Evolutionary conservation across 2,329 filamentous ascomycete species (phyloP), one percentile per base, ranked within the genome.

Genomic region (Gnomoniopsis sp.): DNA sequence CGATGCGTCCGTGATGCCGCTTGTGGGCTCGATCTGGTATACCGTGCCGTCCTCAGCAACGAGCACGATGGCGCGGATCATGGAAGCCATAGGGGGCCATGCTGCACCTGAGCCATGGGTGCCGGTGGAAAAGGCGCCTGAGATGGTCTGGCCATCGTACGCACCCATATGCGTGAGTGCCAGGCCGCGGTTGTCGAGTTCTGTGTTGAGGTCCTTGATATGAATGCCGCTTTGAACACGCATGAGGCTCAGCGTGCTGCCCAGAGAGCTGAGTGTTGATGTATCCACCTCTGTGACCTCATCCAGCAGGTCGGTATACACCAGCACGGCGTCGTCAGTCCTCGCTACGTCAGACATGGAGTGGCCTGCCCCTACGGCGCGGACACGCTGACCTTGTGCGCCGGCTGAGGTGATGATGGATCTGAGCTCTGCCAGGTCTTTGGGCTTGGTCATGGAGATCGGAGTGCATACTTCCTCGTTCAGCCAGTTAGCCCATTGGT

Each of bases 301-400:
- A 3, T 55, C 60, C 7, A 68, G 58, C 1, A 61, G 56, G 6
- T 57, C 50, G 26, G 66, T 58, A 48, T 64, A 58, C 2, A 68
- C 43, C 11, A 68, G 59, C 7, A 68, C 38, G 10, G 64, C 66
- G 26, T 63, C 48, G 19, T 65, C 59, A 1, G 65, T 56, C 44
- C 51, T 33, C 1, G 66, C 64, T 30, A 68, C 63, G 49, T 68
- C 62, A 1, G 67, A 68, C 8, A 68, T 68, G 3, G 66, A 63
- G 52, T 68, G 67, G n/a, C 67, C 67, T 0, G 66, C 66, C 1
- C 67, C 67, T 2, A 68, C 62, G 6, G 66, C 67, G 2, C 66
- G 66, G 2, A 68, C 64, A 1, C 63, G 63, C 38, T 64, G 61
- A 6, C 23, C 43, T 3, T 64, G 60, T 3, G 21, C 43, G 12